These are phyloP conservation scores for Coffea canephora DNA, from an alignment of 257 asterid genomes.

Conservation along the genomic window DNA sequence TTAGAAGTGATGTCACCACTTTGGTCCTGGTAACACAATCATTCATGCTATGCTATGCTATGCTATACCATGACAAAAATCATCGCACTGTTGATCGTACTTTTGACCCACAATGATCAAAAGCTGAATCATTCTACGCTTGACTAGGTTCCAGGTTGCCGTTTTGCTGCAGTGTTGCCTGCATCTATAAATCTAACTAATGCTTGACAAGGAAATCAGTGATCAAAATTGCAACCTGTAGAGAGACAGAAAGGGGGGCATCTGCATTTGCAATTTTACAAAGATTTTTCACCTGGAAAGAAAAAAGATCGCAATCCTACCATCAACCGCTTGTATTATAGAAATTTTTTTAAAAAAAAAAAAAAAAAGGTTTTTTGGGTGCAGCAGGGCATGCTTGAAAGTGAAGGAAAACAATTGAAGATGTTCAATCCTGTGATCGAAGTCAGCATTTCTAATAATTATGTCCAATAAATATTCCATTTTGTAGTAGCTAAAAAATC, in stretches of 20 bases:
- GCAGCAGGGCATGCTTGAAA: background rate
- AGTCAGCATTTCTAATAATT: too few relatives aligned
- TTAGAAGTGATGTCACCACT: constrained; percentile 1
- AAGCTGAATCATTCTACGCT: background rate
- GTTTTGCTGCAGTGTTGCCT: background rate
- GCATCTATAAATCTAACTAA: background rate
- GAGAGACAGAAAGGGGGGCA: too few relatives aligned
- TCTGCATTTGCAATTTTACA: background rate
- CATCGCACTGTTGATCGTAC: constrained; percentile 1
- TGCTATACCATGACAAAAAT: constrained; percentile 3
- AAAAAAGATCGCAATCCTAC: background rate
- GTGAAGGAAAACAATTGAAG: background rate
- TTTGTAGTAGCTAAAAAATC: too few relatives aligned
- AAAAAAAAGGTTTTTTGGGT: too few relatives aligned
- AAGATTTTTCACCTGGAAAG: too few relatives aligned
- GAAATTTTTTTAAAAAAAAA: too few relatives aligned
- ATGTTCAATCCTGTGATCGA: too few relatives aligned
- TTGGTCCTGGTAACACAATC: background rate
- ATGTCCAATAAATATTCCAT: too few relatives aligned
- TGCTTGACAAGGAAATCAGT: background rate
- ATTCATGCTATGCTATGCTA: too few relatives aligned
- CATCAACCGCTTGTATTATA: background rate
- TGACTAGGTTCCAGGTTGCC: constrained; percentile 3
- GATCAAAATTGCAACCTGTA: too few relatives aligned
- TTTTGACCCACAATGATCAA: background rate